These are phyloP conservation scores for Limnanthes douglasii DNA, from an alignment of 345 rosid genomes.

Conservation along the genomic window DNA sequence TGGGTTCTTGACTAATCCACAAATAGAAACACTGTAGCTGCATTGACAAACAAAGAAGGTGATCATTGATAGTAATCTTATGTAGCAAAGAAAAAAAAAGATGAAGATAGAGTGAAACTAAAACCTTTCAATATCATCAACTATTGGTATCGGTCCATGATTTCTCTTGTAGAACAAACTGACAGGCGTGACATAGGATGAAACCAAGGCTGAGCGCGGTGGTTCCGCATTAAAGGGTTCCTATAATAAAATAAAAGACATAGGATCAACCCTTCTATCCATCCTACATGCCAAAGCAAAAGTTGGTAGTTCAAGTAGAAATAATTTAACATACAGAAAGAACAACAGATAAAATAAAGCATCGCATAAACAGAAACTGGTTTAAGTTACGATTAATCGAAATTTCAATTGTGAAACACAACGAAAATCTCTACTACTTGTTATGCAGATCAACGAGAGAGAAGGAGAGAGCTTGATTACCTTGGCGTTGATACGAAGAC, in stretches of 20 bases:
- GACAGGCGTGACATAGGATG: constrained; percentile 74
- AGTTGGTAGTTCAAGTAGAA: background rate
- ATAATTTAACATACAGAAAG: background rate
- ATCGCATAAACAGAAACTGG: too few relatives aligned
- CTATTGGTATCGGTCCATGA: constrained; percentile 88
- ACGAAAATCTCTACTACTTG: too few relatives aligned
- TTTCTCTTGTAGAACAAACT: constrained; percentile 87
- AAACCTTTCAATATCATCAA: constrained; percentile 58
- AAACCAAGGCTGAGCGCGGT: constrained; percentile 47
- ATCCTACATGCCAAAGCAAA: background rate
- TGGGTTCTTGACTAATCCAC: constrained; percentile 39
- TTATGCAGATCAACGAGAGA: background rate
- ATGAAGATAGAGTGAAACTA: constrained; percentile 1
- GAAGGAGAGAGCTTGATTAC: constrained; percentile 11
- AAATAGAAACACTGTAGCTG: constrained; percentile 45
- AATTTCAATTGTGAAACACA: background rate
- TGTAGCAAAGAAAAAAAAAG: background rate
- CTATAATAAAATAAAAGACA: constrained; percentile 17
- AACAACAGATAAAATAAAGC: too few relatives aligned
- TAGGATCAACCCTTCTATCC: background rate
- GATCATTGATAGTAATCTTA: constrained; percentile 2
- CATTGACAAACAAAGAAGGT: constrained; percentile 3
- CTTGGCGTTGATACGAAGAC: constrained; percentile 64
- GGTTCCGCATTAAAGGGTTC: constrained; percentile 97
- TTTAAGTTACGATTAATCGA: too few relatives aligned